These are phyloP conservation scores for Eremochloa ophiuroides DNA, from an alignment of 176 grass and related monocot genomes.

Conservation along the genomic window DNA sequence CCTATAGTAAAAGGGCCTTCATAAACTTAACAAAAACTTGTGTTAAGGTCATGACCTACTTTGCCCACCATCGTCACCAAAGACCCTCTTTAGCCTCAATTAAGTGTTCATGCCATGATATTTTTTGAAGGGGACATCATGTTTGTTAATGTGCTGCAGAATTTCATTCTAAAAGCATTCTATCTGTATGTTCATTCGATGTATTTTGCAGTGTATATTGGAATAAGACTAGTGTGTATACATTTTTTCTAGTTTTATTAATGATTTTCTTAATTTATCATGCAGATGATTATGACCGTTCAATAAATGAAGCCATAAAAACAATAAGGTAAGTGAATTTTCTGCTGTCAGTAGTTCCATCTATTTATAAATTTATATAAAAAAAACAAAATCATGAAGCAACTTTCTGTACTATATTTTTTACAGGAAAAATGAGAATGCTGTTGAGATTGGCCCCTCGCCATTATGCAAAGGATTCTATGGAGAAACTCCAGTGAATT, in stretches of 20 bases:
- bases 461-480: constrained; percentile 39
- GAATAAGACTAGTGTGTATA: not conserved
- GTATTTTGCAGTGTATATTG: not conserved
- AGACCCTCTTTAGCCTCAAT: not conserved
- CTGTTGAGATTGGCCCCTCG: constrained; percentile 51
- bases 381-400: constrained; percentile 20
- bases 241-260: not conserved
- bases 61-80: not conserved
- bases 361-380: not conserved
- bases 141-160: not conserved
- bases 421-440: constrained; percentile 60
- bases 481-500: constrained; percentile 46
- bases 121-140: not conserved
- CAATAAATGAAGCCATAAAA: constrained; percentile 98
- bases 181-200: not conserved
- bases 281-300: constrained; percentile 98
- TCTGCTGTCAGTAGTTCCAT: constrained; percentile 12
- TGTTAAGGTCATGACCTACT: not conserved
- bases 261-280: constrained; percentile 27
- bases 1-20: not conserved
- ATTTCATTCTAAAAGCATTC: not conserved
- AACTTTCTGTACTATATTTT: constrained; percentile 26
- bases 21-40: not conserved
- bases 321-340: constrained; percentile 72
- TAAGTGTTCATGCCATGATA: not conserved